phyloP scores from a whole-genome alignment of 192 early-diverging fungal genomes.

The Mortierella hygrophila region DNA sequence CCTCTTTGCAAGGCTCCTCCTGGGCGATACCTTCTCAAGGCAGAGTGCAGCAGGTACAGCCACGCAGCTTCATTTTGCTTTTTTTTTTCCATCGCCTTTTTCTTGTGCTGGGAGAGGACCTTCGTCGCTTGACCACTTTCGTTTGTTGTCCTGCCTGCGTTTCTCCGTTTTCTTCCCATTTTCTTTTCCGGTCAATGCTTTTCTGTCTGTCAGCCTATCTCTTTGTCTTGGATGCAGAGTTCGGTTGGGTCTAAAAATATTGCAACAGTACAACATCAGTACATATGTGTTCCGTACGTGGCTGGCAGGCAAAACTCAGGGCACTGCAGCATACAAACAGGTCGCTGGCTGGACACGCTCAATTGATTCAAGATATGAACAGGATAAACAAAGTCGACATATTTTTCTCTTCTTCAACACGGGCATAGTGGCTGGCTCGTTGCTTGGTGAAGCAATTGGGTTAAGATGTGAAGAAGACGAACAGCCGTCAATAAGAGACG shows the following conservation, averaged over 20 bases:
- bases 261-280: constrained; percentile 1
- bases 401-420: neutral
- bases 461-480: neutral
- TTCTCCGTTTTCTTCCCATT: neutral
- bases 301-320: neutral
- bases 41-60: constrained; percentile 66
- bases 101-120: neutral
- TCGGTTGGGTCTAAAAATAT: constrained; percentile 3
- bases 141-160: neutral
- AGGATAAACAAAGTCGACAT: neutral
- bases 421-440: neutral
- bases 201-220: neutral
- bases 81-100: neutral
- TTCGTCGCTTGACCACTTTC: neutral
- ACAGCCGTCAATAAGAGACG: neutral
- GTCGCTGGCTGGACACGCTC: neutral
- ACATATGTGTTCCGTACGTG: neutral
- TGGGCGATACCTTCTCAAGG: constrained; percentile 73
- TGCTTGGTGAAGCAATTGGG: neutral
- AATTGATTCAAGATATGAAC: neutral
- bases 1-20: constrained; percentile 73
- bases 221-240: neutral
- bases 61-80: neutral
- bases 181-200: neutral
- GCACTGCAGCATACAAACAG: neutral